Evolutionary conservation across 2,329 filamentous ascomycete species (phyloP).

Genomic region (Endocalyx cinctus): DNA sequence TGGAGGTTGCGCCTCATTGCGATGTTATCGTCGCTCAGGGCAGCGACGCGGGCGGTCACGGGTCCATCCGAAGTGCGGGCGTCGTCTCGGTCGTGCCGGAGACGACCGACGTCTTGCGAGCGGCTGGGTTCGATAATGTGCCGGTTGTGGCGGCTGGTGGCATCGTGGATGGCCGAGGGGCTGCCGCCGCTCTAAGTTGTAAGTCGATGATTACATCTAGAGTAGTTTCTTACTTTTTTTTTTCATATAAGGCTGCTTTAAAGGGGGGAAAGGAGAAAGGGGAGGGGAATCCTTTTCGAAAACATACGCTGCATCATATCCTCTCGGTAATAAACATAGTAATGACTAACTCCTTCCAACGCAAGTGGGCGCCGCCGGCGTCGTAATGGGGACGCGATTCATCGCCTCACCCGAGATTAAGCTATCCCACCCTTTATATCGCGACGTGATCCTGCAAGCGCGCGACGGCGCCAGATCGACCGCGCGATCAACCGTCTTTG

Average conservation of each 20-base stretch:
- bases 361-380: conserved; percentile 47
- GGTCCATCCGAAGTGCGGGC: conserved; percentile 39
- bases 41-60: conserved; percentile 50
- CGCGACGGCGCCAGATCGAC: conserved; percentile 34
- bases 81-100: conserved; percentile 47
- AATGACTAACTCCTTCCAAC: no score
- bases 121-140: conserved; percentile 22
- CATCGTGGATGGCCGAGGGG: conserved; percentile 46
- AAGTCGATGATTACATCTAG: no score
- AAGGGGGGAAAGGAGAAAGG: no score
- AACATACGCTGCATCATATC: no score
- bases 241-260: no score
- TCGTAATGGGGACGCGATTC: conserved; percentile 60
- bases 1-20: conserved; percentile 31
- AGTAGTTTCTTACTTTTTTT: no score
- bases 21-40: conserved; percentile 51
- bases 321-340: no score
- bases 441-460: conserved; percentile 18
- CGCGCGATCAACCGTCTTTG: conserved; percentile 38
- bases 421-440: conserved; percentile 1
- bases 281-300: no score
- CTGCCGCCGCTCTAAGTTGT: conserved; percentile 46
- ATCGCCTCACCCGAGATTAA: conserved; percentile 40
- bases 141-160: conserved; percentile 49
- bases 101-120: conserved; percentile 34